A percentile compares a stretch with the other conserved stretches of the same genome.
Conservation (phyloP, 2,329 filamentous ascomycete species). For the Claviceps pusilla region DNA sequence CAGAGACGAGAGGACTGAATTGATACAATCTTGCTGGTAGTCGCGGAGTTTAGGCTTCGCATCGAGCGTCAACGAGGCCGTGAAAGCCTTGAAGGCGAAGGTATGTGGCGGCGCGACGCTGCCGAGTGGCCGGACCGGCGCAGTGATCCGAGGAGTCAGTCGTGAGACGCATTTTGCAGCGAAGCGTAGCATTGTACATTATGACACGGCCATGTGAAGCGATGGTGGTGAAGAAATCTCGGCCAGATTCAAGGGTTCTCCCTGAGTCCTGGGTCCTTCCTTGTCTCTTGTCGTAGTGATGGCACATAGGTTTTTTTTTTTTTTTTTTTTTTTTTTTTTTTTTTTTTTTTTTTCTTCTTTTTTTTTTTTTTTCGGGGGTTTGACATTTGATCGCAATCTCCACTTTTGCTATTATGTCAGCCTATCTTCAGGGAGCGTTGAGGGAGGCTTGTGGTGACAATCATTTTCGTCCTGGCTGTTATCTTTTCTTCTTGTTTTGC, state of each 20-base stretch:
- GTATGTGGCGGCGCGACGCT: slow-evolving; percentile 3
- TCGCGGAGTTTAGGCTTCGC: slow-evolving; percentile 49
- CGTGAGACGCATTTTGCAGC: slow-evolving; percentile 15
- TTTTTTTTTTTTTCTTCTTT: too few species aligned
- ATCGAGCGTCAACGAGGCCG: slow-evolving; percentile 9
- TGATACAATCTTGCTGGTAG: slow-evolving; percentile 87
- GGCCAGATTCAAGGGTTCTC: not conserved
- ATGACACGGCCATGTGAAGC: slow-evolving; percentile 6
- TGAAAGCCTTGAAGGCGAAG: slow-evolving; percentile 8
- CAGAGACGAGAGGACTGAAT: slow-evolving; percentile 58
- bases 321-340: too few species aligned
- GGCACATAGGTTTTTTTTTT: too few species aligned
- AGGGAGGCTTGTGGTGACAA: too few species aligned
- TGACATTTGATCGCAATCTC: not conserved
- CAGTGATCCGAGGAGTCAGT: slow-evolving; percentile 6
- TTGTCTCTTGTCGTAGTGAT: not conserved
- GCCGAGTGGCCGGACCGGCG: not conserved
- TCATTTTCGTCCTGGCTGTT: too few species aligned
- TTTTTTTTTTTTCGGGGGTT: too few species aligned
- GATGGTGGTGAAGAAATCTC: not conserved
- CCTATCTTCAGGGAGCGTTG: too few species aligned
- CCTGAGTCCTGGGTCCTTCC: not conserved
- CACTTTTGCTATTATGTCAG: not conserved
- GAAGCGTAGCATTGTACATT: slow-evolving; percentile 24
- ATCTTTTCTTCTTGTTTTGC: too few species aligned